These are phyloP conservation scores for Rhizopus microsporus DNA, from an alignment of 371 early-diverging fungal genomes.

Conservation along the genomic window DNA sequence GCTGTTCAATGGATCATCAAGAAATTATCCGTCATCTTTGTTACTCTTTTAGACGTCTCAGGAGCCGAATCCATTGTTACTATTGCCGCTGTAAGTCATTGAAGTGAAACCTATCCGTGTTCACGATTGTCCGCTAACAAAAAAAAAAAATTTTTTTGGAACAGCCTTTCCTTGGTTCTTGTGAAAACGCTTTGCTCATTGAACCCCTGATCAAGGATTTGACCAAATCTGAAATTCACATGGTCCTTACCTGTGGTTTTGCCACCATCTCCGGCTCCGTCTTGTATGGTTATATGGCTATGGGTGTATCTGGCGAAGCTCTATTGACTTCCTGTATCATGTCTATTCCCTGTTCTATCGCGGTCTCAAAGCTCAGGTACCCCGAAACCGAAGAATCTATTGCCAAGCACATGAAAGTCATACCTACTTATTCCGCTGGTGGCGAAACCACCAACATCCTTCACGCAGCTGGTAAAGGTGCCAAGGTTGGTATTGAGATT, in stretches of 20 bases:
- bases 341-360: slow-evolving; percentile 88
- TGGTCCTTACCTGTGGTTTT: slow-evolving; percentile 84
- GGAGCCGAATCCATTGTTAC: slow-evolving; percentile 86
- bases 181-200: slow-evolving; percentile 82
- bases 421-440: slow-evolving; percentile 33
- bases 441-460: slow-evolving; percentile 68
- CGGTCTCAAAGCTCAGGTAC: slow-evolving; percentile 80
- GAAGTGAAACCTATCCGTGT: neutral
- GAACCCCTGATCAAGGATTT: slow-evolving; percentile 75
- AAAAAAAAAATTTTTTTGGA: neutral
- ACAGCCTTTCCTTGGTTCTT: slow-evolving; percentile 72
- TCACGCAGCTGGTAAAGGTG: slow-evolving; percentile 87
- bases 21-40: slow-evolving; percentile 68
- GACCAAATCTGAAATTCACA: slow-evolving; percentile 83
- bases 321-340: slow-evolving; percentile 83
- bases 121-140: neutral
- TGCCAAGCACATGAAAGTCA: slow-evolving; percentile 63
- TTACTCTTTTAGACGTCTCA: slow-evolving; percentile 71
- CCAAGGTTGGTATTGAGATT: slow-evolving; percentile 81
- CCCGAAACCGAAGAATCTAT: slow-evolving; percentile 84
- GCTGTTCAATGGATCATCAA: slow-evolving; percentile 78
- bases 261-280: slow-evolving; percentile 85
- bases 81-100: slow-evolving; percentile 59
- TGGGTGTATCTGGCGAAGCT: slow-evolving; percentile 63
- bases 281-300: slow-evolving; percentile 64